Evolutionary conservation across 2,329 filamentous ascomycete species (phyloP), one percentile per base, ranked within the genome.

Genomic region (Canariomyces notabilis): DNA sequence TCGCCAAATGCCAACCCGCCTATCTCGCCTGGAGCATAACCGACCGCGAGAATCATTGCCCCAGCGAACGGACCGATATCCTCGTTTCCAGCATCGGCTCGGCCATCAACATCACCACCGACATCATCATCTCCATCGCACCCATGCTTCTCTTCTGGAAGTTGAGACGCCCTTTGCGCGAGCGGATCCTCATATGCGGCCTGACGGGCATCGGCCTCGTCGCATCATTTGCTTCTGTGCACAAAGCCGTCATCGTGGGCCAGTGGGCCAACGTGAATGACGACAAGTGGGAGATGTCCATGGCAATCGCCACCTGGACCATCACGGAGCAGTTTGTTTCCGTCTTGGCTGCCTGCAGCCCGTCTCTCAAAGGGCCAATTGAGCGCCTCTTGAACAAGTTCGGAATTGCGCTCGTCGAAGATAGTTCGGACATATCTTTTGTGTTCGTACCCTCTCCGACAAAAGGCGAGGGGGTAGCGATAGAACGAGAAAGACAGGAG

Each of bases 351-450:
- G 53, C 53, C 11, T 56, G 53, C 43, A 47, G 51, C 31, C 53
- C 53, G 9, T 50, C 51, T 11, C 45, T 56, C n/a, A 56, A 56
- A 43, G 42, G 45, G 15, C 53, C 53, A 4, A 51, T 56, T 19
- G 44, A 56, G 38, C 35, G 14, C 11, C 11, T 52, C 34, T 31
- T 56, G 7, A 40, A 21, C 29, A 44, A 41, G 22, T 49, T 21
- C 6, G 53, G 53, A 1, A 37, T 56, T 19, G 31, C 36, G 7
- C 33, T 55, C 7, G 46, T 46, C 19, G 32, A 41, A 20, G 34
- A 43, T 19, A 34, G 44, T 8, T 32, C 43, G 1, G 9, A 36
- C 20, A 49, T 54, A 19, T 54, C 52, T 5, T 52, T 54, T 20
- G 42, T 53, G 22, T 34, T 49, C 37, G 37, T 53, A 4, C 40